Evolutionary conservation across 2,329 filamentous ascomycete species (phyloP).

Genomic region (Ascochyta viciae-villosae): DNA sequence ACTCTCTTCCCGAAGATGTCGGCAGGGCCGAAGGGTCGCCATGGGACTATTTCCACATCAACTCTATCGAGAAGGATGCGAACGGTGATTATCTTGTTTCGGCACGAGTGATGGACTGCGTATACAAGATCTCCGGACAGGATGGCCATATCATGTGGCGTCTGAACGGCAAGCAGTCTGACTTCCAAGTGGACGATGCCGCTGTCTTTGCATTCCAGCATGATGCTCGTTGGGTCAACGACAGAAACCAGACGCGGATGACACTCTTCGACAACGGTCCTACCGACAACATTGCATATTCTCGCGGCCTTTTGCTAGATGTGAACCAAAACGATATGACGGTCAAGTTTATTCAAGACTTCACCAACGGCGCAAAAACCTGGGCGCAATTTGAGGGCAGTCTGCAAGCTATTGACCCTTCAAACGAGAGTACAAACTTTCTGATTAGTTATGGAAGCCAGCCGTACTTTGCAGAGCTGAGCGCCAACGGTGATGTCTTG

Average conservation of each 20-base stretch:
- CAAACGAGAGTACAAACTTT: conserved; percentile 49
- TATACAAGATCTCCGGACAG: conserved; percentile 27
- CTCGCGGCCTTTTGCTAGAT: conserved; percentile 49
- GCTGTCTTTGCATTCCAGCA: conserved; percentile 28
- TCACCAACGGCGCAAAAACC: conserved; percentile 49
- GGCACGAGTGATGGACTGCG: conserved; percentile 24
- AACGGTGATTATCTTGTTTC: conserved; percentile 33
- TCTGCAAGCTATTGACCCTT: conserved; percentile 46
- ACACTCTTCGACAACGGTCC: conserved; percentile 52
- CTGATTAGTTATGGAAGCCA: conserved; percentile 59
- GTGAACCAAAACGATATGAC: conserved; percentile 54
- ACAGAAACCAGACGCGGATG: conserved; percentile 27
- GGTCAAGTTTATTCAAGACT: conserved; percentile 51
- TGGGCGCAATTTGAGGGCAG: conserved; percentile 50
- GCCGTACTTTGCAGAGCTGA: conserved; percentile 58
- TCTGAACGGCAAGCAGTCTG: conserved; percentile 30
- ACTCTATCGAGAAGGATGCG: conserved; percentile 40
- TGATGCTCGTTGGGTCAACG: conserved; percentile 31
- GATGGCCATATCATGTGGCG: conserved; percentile 36
- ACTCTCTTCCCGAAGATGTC: conserved; percentile 26
- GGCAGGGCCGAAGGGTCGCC: conserved; percentile 39
- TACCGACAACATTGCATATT: conserved; percentile 21
- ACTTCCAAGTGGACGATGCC: conserved; percentile 22
- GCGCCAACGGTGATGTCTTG: conserved; percentile 48
- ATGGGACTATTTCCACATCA: conserved; percentile 53